Evolutionary conservation across 345 rosid genomes (phyloP).

Genomic region (Lumnitzera littorea): DNA sequence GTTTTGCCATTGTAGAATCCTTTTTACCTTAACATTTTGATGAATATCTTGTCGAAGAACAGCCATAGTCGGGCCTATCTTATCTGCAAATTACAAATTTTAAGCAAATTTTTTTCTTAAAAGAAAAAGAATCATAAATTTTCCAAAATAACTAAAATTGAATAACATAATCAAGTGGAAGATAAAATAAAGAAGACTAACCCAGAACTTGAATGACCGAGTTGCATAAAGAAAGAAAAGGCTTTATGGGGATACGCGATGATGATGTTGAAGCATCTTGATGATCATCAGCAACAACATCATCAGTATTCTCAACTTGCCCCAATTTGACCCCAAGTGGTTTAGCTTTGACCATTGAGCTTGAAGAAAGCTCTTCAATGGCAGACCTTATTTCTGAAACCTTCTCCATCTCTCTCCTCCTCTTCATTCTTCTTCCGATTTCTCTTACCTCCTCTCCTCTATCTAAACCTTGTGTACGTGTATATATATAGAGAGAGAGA

Average conservation of each 20-base stretch:
- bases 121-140: background rate
- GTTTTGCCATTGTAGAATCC: background rate
- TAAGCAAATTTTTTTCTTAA: background rate
- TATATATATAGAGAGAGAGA: too few relatives aligned
- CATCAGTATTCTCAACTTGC: background rate
- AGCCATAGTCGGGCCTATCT: slow-evolving; percentile 95
- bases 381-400: slow-evolving; percentile 60
- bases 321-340: slow-evolving; percentile 8
- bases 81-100: slow-evolving; percentile 50
- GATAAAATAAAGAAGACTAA: slow-evolving; percentile 13
- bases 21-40: slow-evolving; percentile 70
- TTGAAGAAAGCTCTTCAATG: slow-evolving; percentile 65
- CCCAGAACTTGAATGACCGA: slow-evolving; percentile 88
- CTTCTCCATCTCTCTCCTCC: slow-evolving; percentile 61
- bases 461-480: background rate
- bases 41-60: slow-evolving; percentile 83
- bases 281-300: slow-evolving; percentile 2
- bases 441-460: background rate
- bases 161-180: background rate
- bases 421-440: slow-evolving; percentile 39
- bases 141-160: background rate
- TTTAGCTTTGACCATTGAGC: slow-evolving; percentile 24
- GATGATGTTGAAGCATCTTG: slow-evolving; percentile 22
- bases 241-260: slow-evolving; percentile 48
- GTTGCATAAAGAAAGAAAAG: slow-evolving; percentile 57